Evolutionary conservation across 2,329 filamentous ascomycete genomes (phyloP).

Genomic region (Colletotrichum abscissum): DNA sequence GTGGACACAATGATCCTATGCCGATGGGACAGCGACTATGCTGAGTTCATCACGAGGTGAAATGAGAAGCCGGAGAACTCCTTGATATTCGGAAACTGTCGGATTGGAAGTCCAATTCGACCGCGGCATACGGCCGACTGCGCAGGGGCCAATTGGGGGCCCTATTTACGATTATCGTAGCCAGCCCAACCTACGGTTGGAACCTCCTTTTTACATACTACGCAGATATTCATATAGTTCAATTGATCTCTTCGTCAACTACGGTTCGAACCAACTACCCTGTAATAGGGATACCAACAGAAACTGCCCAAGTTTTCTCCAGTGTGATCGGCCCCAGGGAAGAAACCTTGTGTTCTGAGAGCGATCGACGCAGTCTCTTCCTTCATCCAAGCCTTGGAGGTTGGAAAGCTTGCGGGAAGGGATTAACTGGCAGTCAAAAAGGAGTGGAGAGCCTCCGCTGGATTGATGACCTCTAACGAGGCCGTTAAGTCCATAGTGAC

Average conservation of each 20-base stretch:
- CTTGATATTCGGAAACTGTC: neutral
- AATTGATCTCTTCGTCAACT: too few species aligned
- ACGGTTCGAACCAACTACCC: too few species aligned
- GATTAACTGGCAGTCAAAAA: neutral
- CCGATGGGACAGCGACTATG: neutral
- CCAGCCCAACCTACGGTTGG: too few species aligned
- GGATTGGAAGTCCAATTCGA: too few species aligned
- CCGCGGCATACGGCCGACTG: too few species aligned
- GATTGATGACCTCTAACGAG: neutral
- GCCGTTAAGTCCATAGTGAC: neutral
- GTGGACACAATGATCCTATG: neutral
- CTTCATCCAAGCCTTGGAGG: neutral
- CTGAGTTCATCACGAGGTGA: neutral
- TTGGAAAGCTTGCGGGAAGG: neutral
- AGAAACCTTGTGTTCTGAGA: neutral
- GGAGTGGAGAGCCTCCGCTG: neutral
- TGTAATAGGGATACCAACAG: too few species aligned
- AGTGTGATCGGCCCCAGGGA: neutral
- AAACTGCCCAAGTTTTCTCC: neutral
- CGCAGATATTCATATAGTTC: too few species aligned
- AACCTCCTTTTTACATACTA: too few species aligned
- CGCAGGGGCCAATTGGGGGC: too few species aligned
- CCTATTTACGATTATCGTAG: too few species aligned
- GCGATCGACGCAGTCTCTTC: neutral
- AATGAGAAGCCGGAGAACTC: neutral